Evolutionary conservation across 805 yeast species (phyloP).

Genomic region (Cyberlindnera mississippiensis): DNA sequence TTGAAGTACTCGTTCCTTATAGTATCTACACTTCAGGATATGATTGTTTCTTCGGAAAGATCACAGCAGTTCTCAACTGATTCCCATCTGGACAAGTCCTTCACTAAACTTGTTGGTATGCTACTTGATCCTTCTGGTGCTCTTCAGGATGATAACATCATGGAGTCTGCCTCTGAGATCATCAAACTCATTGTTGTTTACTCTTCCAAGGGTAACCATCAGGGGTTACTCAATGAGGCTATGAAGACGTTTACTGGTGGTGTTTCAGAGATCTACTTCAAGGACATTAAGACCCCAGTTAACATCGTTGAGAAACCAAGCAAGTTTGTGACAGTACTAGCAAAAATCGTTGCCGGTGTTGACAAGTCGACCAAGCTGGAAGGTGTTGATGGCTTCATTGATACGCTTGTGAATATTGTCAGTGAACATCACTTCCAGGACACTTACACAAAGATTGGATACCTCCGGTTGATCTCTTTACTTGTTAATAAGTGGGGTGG

Average conservation of each 20-base stretch:
- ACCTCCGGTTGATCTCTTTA: slow-evolving; percentile 52
- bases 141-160: slow-evolving; percentile 11
- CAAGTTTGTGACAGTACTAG: slow-evolving; percentile 35
- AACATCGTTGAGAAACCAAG: slow-evolving; percentile 28
- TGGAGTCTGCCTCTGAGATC: slow-evolving; percentile 31
- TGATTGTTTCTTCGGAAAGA: slow-evolving; percentile 23
- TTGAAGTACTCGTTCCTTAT: slow-evolving; percentile 17
- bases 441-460: slow-evolving; percentile 40
- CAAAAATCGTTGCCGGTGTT: slow-evolving; percentile 47
- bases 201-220: slow-evolving; percentile 36
- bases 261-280: slow-evolving; percentile 11
- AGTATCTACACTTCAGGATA: slow-evolving; percentile 18
- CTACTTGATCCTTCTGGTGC: slow-evolving; percentile 10
- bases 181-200: slow-evolving; percentile 33
- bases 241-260: slow-evolving; percentile 33
- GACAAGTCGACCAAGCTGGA: slow-evolving; percentile 39
- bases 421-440: slow-evolving; percentile 10
- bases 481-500: slow-evolving; percentile 52
- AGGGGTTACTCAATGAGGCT: slow-evolving; percentile 38
- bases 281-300: slow-evolving; percentile 2
- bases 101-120: slow-evolving; percentile 14
- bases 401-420: slow-evolving; percentile 11
- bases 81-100: slow-evolving; percentile 15
- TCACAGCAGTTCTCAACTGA: slow-evolving; percentile 22
- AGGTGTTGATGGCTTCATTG: slow-evolving; percentile 15